Evolutionary conservation across 2,329 filamentous ascomycete genomes (phyloP).

Genomic region (Fusarium veterinarium): DNA sequence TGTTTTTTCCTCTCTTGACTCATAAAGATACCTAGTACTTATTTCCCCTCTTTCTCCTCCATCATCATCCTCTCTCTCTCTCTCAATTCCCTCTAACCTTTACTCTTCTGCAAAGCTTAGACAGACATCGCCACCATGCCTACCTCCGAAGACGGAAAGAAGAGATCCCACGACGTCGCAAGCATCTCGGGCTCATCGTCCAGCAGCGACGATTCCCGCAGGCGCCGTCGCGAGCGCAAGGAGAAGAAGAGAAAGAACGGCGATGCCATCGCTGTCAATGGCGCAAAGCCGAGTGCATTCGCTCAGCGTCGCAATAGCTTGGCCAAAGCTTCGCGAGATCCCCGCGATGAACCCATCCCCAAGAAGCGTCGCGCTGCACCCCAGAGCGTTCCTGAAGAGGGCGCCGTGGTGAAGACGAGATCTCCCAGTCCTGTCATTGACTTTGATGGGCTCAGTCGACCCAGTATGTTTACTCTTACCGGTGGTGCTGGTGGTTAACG

Average conservation of each 20-base stretch:
- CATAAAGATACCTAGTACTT: background rate
- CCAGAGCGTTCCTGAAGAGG: conserved; percentile 14
- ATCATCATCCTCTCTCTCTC: background rate
- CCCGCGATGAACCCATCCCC: conserved; percentile 63
- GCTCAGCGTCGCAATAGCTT: conserved; percentile 64
- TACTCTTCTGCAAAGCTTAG: background rate
- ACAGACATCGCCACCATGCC: conserved; percentile 41
- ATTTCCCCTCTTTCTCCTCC: background rate
- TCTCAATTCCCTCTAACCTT: background rate
- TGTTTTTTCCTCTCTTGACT: background rate
- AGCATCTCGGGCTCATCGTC: conserved; percentile 47
- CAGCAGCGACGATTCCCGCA: conserved; percentile 48
- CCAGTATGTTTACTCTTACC: conserved; percentile 56
- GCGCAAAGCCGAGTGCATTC: conserved; percentile 45
- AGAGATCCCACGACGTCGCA: conserved; percentile 44
- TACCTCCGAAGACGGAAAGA: conserved; percentile 46
- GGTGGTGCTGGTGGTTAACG: background rate
- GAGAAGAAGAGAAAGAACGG: conserved; percentile 34
- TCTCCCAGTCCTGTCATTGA: conserved; percentile 69
- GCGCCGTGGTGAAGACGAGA: conserved; percentile 22
- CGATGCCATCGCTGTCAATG: conserved; percentile 46
- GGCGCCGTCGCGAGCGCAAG: conserved; percentile 45
- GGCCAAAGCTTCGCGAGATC: conserved; percentile 71
- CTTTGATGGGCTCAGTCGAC: conserved; percentile 70
- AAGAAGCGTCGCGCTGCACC: conserved; percentile 53